Evolutionary conservation across 257 asterid species (phyloP).

Genomic region (Lithospermum erythrorhizon): DNA sequence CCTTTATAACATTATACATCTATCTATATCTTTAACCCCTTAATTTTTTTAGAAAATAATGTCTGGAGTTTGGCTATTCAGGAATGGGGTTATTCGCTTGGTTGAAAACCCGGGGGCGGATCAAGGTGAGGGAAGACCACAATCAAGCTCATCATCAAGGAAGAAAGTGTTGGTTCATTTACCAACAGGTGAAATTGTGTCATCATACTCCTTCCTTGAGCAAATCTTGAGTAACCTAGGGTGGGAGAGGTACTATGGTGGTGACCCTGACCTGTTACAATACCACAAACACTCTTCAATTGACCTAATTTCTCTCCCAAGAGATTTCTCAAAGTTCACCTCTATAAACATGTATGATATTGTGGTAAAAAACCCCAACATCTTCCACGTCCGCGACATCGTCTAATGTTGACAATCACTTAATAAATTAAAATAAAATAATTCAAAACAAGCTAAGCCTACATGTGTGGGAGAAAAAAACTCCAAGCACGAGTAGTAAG

Average conservation of each 20-base stretch:
- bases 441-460: too few relatives aligned
- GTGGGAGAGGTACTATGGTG: constrained; percentile 76
- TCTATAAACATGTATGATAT: constrained; percentile 87
- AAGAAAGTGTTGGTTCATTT: constrained; percentile 61
- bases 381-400: constrained; percentile 70
- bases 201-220: constrained; percentile 54
- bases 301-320: constrained; percentile 75
- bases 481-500: too few relatives aligned
- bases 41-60: constrained; percentile 10
- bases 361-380: constrained; percentile 76
- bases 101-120: constrained; percentile 50
- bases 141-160: constrained; percentile 17
- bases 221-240: constrained; percentile 47
- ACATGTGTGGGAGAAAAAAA: too few relatives aligned
- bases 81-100: constrained; percentile 62
- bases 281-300: constrained; percentile 73
- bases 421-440: too few relatives aligned
- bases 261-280: constrained; percentile 56
- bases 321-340: constrained; percentile 55
- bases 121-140: neutral
- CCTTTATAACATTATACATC: neutral
- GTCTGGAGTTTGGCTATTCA: constrained; percentile 92
- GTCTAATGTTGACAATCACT: too few relatives aligned
- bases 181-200: constrained; percentile 50
- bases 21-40: neutral